phyloP scores from a whole-genome alignment of 2,329 filamentous ascomycete genomes.

The Ploettnerulaceae sp. region DNA sequence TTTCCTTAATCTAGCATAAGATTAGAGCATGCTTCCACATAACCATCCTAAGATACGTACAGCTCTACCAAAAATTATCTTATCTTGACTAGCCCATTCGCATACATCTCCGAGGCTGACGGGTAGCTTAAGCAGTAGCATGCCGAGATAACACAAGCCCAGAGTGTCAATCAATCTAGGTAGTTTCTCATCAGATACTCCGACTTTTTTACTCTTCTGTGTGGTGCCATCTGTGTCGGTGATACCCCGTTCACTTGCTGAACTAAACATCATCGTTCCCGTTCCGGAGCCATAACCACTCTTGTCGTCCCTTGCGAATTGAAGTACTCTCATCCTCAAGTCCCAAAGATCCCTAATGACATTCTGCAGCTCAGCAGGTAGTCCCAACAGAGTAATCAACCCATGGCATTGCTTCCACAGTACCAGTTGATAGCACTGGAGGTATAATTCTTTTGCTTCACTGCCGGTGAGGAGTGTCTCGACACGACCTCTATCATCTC shows the following conservation, averaged over 20 bases:
- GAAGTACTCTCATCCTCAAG: conserved; percentile 42
- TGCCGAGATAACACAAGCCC: conserved; percentile 73
- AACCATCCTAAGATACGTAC: conserved; percentile 38
- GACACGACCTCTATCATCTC: conserved; percentile 54
- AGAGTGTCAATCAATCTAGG: conserved; percentile 73
- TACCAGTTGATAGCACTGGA: conserved; percentile 80
- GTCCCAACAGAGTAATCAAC: conserved; percentile 60
- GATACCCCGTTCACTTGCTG: conserved; percentile 35
- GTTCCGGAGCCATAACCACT: conserved; percentile 33
- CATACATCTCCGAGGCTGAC: conserved; percentile 69
- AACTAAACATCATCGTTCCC: conserved; percentile 33
- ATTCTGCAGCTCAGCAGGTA: conserved; percentile 70
- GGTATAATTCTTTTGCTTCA: conserved; percentile 69
- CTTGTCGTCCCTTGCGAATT: conserved; percentile 35
- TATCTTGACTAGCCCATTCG: conserved; percentile 60
- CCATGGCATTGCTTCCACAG: conserved; percentile 76
- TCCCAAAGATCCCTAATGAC: conserved; percentile 84
- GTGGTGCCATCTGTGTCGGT: conserved; percentile 34
- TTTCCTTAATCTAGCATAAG: conserved; percentile 42
- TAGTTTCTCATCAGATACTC: conserved; percentile 33
- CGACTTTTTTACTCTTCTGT: conserved; percentile 34
- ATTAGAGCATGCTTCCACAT: neutral
- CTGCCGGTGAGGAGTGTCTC: conserved; percentile 58
- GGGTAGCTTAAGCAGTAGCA: conserved; percentile 69
- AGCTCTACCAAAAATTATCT: conserved; percentile 68